phyloP scores from a whole-genome alignment of 1,284 basidiomycete species.

The Leccinum pseudoinsigne region DNA sequence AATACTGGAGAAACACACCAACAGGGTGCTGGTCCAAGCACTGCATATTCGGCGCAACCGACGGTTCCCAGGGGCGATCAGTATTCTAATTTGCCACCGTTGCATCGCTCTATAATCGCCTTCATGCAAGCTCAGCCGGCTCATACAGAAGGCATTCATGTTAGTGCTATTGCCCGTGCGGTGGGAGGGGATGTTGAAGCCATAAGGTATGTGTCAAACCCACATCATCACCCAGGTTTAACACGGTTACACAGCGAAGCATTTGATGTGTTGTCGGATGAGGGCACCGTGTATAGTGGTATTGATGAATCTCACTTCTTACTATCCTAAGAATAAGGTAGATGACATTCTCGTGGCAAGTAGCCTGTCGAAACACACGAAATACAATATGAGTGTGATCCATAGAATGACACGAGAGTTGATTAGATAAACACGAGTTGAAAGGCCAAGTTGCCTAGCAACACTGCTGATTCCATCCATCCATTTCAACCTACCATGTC shows the following conservation, averaged over 20 bases:
- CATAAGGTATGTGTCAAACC: conserved; percentile 46
- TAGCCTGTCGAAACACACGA: not conserved
- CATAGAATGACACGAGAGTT: not conserved
- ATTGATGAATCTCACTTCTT: conserved; percentile 64
- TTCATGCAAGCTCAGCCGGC: conserved; percentile 49
- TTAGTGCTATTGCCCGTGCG: conserved; percentile 56
- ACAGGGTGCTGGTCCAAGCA: conserved; percentile 15
- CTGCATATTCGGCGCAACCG: conserved; percentile 34
- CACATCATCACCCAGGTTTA: conserved; percentile 1
- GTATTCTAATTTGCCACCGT: conserved; percentile 54
- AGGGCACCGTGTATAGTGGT: conserved; percentile 68
- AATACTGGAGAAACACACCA: conserved; percentile 15
- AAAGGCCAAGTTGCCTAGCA: not conserved
- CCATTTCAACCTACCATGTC: conserved; percentile 13
- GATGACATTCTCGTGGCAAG: not conserved
- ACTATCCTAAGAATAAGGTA: conserved; percentile 16
- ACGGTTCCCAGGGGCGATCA: conserved; percentile 37
- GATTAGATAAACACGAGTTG: conserved; percentile 17
- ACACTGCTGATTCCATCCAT: not conserved
- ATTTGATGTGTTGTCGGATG: conserved; percentile 66
- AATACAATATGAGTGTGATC: not conserved
- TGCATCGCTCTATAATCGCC: conserved; percentile 68
- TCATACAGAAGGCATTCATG: conserved; percentile 60
- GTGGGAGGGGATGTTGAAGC: conserved; percentile 44
- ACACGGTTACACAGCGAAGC: conserved; percentile 47